phyloP scores from a whole-genome alignment of 352 stramenopile species.

The Phytophthora citricola region DNA sequence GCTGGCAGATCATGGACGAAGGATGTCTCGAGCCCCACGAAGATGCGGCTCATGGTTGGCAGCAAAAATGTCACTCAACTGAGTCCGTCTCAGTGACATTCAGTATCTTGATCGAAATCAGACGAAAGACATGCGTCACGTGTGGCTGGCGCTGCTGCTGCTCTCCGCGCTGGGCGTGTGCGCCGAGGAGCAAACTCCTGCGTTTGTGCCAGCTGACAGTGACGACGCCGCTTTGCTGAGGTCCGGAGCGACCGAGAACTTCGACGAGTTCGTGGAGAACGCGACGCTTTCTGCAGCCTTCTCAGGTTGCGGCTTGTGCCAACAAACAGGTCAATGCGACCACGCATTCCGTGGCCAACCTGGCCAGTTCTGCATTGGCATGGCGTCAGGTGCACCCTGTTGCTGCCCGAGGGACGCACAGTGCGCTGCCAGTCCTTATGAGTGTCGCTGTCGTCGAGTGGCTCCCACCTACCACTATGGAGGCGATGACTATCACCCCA shows the following conservation, averaged over 20 bases:
- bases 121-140: constrained; percentile 2
- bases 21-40: constrained; percentile 79
- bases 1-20: constrained; percentile 74
- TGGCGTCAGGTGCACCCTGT: constrained; percentile 61
- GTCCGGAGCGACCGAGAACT: constrained; percentile 3
- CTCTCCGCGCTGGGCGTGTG: constrained; percentile 14
- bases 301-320: constrained; percentile 67
- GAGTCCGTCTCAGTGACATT: not conserved
- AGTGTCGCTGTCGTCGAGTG: constrained; percentile 59
- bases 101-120: too few species aligned
- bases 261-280: constrained; percentile 44
- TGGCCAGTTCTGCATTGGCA: constrained; percentile 70
- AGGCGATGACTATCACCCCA: constrained; percentile 41
- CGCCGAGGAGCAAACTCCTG: constrained; percentile 7
- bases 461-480: constrained; percentile 23
- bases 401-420: constrained; percentile 67
- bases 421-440: constrained; percentile 64
- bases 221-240: constrained; percentile 6
- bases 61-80: constrained; percentile 12
- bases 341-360: constrained; percentile 63
- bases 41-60: constrained; percentile 58
- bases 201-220: not conserved
- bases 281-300: constrained; percentile 52
- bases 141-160: constrained; percentile 26
- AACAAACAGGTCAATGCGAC: constrained; percentile 66